phyloP scores from a whole-genome alignment of 495 filamentous ascomycete species.

The Penicillium manginii region DNA sequence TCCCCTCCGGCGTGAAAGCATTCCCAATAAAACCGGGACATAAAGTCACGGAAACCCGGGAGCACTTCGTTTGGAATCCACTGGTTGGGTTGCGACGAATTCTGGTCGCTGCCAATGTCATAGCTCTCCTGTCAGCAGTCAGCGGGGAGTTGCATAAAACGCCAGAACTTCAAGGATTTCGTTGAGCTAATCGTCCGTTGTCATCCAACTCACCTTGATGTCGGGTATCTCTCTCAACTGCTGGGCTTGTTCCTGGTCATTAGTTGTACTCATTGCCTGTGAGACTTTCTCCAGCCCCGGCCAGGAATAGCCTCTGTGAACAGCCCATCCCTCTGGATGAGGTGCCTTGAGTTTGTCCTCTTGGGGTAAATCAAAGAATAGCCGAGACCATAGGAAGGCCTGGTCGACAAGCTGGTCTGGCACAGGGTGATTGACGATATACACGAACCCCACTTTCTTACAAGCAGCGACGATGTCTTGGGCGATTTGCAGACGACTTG shows the following conservation, averaged over 20 bases:
- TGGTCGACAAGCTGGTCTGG: conserved; percentile 48
- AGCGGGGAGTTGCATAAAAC: neutral
- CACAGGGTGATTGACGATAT: conserved; percentile 60
- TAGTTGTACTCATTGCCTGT: conserved; percentile 53
- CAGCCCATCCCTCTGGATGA: conserved; percentile 59
- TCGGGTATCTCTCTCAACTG: conserved; percentile 42
- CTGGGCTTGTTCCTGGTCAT: conserved; percentile 40
- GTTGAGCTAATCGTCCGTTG: neutral
- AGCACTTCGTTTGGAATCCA: conserved; percentile 63
- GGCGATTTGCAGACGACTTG: conserved; percentile 45
- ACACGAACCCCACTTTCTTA: conserved; percentile 61
- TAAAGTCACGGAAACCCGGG: conserved; percentile 63
- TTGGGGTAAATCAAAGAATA: conserved; percentile 49
- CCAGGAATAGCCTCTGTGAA: conserved; percentile 69
- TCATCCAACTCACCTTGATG: conserved; percentile 34
- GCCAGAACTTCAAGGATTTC: neutral
- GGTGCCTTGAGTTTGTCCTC: conserved; percentile 59
- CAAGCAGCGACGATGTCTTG: conserved; percentile 56
- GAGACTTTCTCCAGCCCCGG: conserved; percentile 68
- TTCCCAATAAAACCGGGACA: conserved; percentile 59
- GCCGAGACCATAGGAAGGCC: conserved; percentile 57
- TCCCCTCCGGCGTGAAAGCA: conserved; percentile 47
- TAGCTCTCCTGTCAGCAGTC: conserved; percentile 58
- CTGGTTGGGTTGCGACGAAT: conserved; percentile 61
- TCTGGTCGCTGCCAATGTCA: conserved; percentile 65